Evolutionary conservation across 345 rosid species (phyloP), one percentile per base, ranked within the genome.

Genomic region (Citrus maxima): DNA sequence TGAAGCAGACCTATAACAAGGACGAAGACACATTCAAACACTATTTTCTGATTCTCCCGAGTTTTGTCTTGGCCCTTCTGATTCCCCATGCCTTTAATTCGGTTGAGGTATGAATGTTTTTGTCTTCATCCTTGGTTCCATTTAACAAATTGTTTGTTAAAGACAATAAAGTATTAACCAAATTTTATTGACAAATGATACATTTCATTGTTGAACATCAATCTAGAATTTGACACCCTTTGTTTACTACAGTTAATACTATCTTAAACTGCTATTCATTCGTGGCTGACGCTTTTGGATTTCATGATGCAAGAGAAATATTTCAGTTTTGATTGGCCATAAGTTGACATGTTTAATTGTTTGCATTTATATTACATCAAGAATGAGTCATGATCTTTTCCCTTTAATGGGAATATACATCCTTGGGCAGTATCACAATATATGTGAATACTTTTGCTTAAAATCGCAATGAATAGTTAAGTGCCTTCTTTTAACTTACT

Each of bases 1-100:
- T 88, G 59, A 77, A 78, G 79, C 87, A 76, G 70, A 80, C 88
- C 19, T 82, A 84, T 71, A 66, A 67, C 79, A 84, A 77, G 80
- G 85, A 80, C 2, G 66, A 82, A 67, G 89, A 87, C 62, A 82
- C 83, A 2, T 84, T 82, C 70, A 69, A 74, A n/a, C 89, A 84
- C 37, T 80, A 80, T 61, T 30, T 75, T 59, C 80, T 80, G 19
- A 42, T 87, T 63, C 80, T 73, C 55, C 61, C 60, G 10, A 79
- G 80, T 77, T 69, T 87, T 8, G 4, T 83, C 25, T 46, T 85
- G 75, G 87, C 85, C 10, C 58, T 85, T 65, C 58, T 86, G 71
- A 78, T 86, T 62, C 86, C 78, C 74, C 81, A 2, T 21, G 59
- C 5, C 2, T 78, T 81, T 63, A 78, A 63, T 21, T 14, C 75